Conservation (phyloP, 169 alveolate genomes). For the Blepharisma undulans region DNA sequence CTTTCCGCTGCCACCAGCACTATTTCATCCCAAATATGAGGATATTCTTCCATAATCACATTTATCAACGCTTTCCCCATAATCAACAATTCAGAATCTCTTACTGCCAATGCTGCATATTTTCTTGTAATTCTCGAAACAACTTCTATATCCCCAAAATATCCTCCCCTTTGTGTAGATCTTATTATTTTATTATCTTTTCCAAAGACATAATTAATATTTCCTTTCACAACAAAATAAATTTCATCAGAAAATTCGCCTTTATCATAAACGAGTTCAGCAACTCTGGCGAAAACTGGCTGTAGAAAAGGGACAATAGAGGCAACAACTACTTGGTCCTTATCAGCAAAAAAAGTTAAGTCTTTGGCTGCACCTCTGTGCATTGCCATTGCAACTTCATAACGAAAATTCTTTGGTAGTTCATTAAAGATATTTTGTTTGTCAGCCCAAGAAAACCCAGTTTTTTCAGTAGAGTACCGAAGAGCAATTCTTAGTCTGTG, state of each 20-base stretch:
- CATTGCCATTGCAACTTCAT: slow-evolving; percentile 60
- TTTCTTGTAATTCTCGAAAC: slow-evolving; percentile 14
- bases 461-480: background rate
- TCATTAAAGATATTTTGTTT: slow-evolving; percentile 51
- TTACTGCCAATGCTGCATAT: slow-evolving; percentile 41
- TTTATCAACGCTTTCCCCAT: slow-evolving; percentile 39
- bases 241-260: slow-evolving; percentile 72
- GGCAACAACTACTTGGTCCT: slow-evolving; percentile 62
- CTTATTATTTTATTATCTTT: slow-evolving; percentile 4
- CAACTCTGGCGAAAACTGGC: slow-evolving; percentile 49
- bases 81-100: slow-evolving; percentile 45
- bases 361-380: slow-evolving; percentile 57
- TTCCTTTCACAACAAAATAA: slow-evolving; percentile 72
- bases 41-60: slow-evolving; percentile 45
- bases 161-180: slow-evolving; percentile 46
- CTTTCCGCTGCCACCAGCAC: slow-evolving; percentile 45
- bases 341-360: slow-evolving; percentile 55
- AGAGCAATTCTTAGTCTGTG: background rate
- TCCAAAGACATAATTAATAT: slow-evolving; percentile 45
- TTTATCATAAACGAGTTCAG: slow-evolving; percentile 62
- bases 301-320: slow-evolving; percentile 57
- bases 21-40: slow-evolving; percentile 49
- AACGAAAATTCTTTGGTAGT: slow-evolving; percentile 65
- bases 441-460: slow-evolving; percentile 36
- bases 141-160: slow-evolving; percentile 66